Evolutionary conservation across 345 rosid species (phyloP).

Genomic region (Raphanus raphanistrum): DNA sequence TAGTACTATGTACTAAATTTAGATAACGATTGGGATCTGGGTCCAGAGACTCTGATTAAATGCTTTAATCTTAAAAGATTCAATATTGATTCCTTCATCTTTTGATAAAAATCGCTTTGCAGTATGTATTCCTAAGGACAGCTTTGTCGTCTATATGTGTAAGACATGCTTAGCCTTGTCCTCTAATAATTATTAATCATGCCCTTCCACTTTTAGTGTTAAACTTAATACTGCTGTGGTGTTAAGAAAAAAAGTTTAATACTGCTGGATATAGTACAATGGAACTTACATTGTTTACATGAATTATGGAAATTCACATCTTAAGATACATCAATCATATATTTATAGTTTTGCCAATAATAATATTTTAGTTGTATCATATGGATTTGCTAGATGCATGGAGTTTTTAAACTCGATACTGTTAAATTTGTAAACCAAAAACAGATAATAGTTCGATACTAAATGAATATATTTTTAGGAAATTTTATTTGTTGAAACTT

Average conservation of each 20-base stretch:
- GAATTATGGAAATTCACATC: neutral
- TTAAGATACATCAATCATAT: neutral
- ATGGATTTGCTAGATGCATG: neutral
- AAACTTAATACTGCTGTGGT: neutral
- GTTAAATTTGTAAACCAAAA: neutral
- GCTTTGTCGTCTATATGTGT: slow-evolving; percentile 33
- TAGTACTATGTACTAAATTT: slow-evolving; percentile 6
- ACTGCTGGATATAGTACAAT: neutral
- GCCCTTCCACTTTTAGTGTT: neutral
- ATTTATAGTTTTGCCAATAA: no score
- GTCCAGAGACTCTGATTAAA: slow-evolving; percentile 26
- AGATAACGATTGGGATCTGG: slow-evolving; percentile 24
- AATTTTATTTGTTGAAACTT: neutral
- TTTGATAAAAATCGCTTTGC: slow-evolving; percentile 31
- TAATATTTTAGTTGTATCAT: neutral
- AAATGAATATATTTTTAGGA: neutral
- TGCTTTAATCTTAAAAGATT: slow-evolving; percentile 33
- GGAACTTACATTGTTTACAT: neutral
- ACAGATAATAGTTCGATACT: neutral
- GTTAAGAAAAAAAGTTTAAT: neutral
- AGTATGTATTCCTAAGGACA: slow-evolving; percentile 35
- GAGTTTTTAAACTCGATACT: neutral
- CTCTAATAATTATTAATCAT: neutral
- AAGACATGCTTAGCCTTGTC: slow-evolving; percentile 5
- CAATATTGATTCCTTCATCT: slow-evolving; percentile 35